Evolutionary conservation across 2,329 filamentous ascomycete genomes (phyloP).

Genomic region (Dichotomopilus funicola): DNA sequence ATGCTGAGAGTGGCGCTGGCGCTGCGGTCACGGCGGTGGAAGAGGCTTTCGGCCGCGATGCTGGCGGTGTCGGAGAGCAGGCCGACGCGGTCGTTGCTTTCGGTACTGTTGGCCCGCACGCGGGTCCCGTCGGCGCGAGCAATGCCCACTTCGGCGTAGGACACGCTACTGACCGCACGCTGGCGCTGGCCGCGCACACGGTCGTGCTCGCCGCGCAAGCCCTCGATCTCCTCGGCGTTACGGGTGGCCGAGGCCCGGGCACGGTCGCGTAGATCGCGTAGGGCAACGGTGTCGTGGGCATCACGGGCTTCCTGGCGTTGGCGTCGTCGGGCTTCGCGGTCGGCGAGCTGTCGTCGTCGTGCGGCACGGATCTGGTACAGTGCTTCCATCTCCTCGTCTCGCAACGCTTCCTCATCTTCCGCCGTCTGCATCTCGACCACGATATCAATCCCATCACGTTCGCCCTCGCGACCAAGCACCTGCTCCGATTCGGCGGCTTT

Average conservation of each 20-base stretch:
- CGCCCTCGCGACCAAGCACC: constrained; percentile 81
- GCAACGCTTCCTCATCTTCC: constrained; percentile 69
- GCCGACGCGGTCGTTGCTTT: constrained; percentile 61
- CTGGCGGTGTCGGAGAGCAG: constrained; percentile 66
- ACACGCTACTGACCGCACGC: constrained; percentile 65
- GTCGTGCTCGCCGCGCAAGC: constrained; percentile 49
- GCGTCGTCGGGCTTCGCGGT: constrained; percentile 69
- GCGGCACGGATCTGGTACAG: constrained; percentile 82
- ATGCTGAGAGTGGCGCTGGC: constrained; percentile 52
- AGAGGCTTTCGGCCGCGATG: constrained; percentile 37
- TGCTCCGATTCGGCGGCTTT: constrained; percentile 69
- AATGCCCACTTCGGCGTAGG: constrained; percentile 69
- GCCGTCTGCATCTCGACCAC: constrained; percentile 78
- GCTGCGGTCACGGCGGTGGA: constrained; percentile 42
- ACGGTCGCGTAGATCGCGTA: constrained; percentile 60
- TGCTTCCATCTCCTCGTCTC: constrained; percentile 88
- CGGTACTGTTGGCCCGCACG: constrained; percentile 64
- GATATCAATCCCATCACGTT: constrained; percentile 83
- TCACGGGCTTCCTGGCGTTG: constrained; percentile 65
- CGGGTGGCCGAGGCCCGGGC: constrained; percentile 41
- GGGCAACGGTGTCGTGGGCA: constrained; percentile 60
- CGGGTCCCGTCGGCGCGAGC: constrained; percentile 72
- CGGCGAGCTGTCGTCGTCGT: constrained; percentile 66
- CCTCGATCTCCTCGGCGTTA: constrained; percentile 51
- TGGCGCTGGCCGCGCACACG: constrained; percentile 54